phyloP scores from a whole-genome alignment of 257 asterid species.

The Lantana camara region DNA sequence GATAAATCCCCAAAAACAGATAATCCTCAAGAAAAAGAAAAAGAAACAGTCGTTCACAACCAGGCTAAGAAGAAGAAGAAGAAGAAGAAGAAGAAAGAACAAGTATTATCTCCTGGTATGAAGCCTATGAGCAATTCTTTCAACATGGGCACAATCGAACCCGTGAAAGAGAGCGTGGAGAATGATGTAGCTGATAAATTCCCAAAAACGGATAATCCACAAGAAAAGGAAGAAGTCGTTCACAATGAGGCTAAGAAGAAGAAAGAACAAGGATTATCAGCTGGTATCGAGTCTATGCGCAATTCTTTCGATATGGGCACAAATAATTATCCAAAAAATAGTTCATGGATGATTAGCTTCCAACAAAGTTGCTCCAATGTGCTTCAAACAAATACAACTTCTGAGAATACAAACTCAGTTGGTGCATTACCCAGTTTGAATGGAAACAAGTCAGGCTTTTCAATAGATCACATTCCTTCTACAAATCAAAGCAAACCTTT shows the following conservation, averaged over 20 bases:
- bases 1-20: slow-evolving; percentile 16
- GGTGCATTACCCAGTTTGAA: slow-evolving; percentile 50
- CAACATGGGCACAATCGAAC: no score
- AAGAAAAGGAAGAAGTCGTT: slow-evolving; percentile 10
- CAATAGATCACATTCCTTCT: slow-evolving; percentile 38
- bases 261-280: slow-evolving; percentile 37
- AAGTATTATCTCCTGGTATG: slow-evolving; percentile 24
- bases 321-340: slow-evolving; percentile 6
- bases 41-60: slow-evolving; percentile 35
- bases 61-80: slow-evolving; percentile 13
- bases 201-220: slow-evolving; percentile 20
- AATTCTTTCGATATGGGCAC: slow-evolving; percentile 16
- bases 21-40: slow-evolving; percentile 15
- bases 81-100: slow-evolving; percentile 44
- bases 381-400: slow-evolving; percentile 27
- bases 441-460: slow-evolving; percentile 31
- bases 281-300: slow-evolving; percentile 14
- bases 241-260: slow-evolving; percentile 32
- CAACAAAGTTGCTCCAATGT: slow-evolving; percentile 31
- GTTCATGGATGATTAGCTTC: slow-evolving; percentile 32
- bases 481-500: slow-evolving; percentile 26
- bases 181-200: slow-evolving; percentile 19
- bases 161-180: slow-evolving; percentile 15
- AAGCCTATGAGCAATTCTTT: slow-evolving; percentile 12
- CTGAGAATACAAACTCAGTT: slow-evolving; percentile 27